phyloP scores from a whole-genome alignment of 257 asterid genomes.

The Gardenia jasminoides region DNA sequence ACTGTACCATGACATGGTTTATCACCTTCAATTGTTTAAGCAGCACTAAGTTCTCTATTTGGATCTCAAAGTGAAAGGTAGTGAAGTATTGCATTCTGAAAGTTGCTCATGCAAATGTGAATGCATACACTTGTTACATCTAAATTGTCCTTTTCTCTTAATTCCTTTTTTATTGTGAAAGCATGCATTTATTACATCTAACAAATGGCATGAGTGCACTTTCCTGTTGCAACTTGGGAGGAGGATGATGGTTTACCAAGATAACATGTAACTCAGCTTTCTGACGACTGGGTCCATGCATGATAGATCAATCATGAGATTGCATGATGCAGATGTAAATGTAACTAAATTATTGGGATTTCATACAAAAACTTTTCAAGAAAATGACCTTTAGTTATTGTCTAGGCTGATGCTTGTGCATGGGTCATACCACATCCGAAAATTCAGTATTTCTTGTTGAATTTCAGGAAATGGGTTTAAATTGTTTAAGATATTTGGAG shows the following conservation, averaged over 20 bases:
- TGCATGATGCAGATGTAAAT: not conserved
- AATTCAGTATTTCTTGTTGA: slow-evolving; percentile 5
- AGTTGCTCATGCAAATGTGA: not conserved
- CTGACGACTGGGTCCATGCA: no score
- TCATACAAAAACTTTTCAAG: not conserved
- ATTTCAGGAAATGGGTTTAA: slow-evolving; percentile 62
- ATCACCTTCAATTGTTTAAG: not conserved
- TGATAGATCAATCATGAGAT: not conserved
- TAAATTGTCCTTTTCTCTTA: not conserved
- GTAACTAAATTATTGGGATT: not conserved
- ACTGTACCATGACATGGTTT: not conserved
- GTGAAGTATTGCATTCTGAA: not conserved
- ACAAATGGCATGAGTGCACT: not conserved
- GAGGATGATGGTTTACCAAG: not conserved
- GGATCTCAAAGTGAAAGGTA: not conserved
- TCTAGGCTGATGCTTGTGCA: not conserved
- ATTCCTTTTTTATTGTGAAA: not conserved
- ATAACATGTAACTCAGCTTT: no score
- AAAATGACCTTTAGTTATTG: not conserved
- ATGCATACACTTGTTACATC: not conserved
- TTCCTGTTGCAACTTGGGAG: not conserved
- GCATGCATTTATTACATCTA: not conserved
- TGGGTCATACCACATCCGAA: not conserved
- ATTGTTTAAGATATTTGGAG: slow-evolving; percentile 40
- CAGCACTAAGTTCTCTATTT: not conserved